Conservation (phyloP, 2,329 filamentous ascomycete species). For the Cladophialophora psammophila region DNA sequence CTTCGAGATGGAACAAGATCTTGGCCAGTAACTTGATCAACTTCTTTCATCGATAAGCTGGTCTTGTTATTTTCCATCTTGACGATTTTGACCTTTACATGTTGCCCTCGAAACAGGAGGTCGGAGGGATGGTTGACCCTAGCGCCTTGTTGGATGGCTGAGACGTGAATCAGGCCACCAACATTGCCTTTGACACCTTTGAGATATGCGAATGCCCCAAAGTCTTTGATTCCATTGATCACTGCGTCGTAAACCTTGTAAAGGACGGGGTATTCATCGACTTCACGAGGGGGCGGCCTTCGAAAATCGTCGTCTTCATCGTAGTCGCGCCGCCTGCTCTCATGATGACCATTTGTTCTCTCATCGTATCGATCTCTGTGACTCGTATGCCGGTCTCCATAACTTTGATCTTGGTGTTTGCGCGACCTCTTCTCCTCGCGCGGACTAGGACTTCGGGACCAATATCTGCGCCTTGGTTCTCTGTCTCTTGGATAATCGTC, state of each 20-base stretch:
- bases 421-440: conserved; percentile 47
- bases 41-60: conserved; percentile 95
- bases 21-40: conserved; percentile 85
- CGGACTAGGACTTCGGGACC: conserved; percentile 62
- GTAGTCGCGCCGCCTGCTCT: conserved; percentile 51
- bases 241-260: conserved; percentile 90
- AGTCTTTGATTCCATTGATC: conserved; percentile 92
- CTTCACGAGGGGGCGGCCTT: conserved; percentile 71
- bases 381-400: conserved; percentile 46
- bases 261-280: conserved; percentile 81
- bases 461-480: conserved; percentile 54
- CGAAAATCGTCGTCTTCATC: conserved; percentile 68
- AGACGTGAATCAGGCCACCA: conserved; percentile 92
- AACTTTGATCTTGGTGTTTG: conserved; percentile 56
- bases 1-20: conserved; percentile 80
- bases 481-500: conserved; percentile 59
- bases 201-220: conserved; percentile 94
- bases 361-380: conserved; percentile 34
- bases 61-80: conserved; percentile 83
- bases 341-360: conserved; percentile 47
- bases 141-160: conserved; percentile 81
- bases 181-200: conserved; percentile 85
- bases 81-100: conserved; percentile 90
- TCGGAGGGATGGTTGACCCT: conserved; percentile 93
- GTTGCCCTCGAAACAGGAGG: conserved; percentile 78